Percentiles rank a stretch among this genome's conserved stretches.
Conservation (phyloP, 2,329 filamentous ascomycete species). For the Beauveria sp. region DNA sequence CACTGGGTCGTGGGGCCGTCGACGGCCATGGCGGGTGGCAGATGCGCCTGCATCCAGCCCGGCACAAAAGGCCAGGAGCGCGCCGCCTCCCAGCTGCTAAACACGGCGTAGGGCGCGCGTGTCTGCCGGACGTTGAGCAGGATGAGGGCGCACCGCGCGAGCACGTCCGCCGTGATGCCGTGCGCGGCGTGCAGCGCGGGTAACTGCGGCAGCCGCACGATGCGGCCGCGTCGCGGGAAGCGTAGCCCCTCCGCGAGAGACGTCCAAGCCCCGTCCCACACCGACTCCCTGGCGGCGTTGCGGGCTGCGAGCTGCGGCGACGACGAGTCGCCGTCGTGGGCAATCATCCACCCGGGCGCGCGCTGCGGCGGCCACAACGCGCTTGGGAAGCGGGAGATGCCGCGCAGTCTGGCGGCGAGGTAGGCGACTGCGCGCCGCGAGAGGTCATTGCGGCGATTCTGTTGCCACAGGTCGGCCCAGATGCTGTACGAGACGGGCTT, state of each 20-base stretch:
- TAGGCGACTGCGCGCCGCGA: slow-evolving; percentile 22
- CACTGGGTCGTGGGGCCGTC: slow-evolving; percentile 30
- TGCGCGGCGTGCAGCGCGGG: slow-evolving; percentile 16
- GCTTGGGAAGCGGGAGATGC: slow-evolving; percentile 25
- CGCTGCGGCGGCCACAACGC: slow-evolving; percentile 27
- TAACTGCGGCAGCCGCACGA: slow-evolving; percentile 22
- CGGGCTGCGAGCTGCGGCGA: not conserved
- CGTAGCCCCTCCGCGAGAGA: slow-evolving; percentile 22
- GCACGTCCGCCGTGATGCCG: slow-evolving; percentile 20
- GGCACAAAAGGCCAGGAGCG: slow-evolving; percentile 32
- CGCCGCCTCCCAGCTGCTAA: slow-evolving; percentile 27
- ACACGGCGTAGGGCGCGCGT: slow-evolving; percentile 23
- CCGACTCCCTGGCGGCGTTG: not conserved
- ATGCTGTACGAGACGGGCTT: slow-evolving; percentile 22
- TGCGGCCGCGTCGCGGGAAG: slow-evolving; percentile 24
- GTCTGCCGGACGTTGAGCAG: slow-evolving; percentile 29
- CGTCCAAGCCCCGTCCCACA: slow-evolving; percentile 24
- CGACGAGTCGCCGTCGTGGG: slow-evolving; percentile 19
- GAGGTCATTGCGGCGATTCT: slow-evolving; percentile 22
- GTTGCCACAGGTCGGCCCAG: slow-evolving; percentile 25
- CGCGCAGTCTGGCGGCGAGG: slow-evolving; percentile 25
- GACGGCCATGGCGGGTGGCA: slow-evolving; percentile 30
- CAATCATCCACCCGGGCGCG: slow-evolving; percentile 28
- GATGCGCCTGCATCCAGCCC: slow-evolving; percentile 24
- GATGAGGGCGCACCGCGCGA: slow-evolving; percentile 25